Evolutionary conservation across 176 grass and related monocot species (phyloP).

Genomic region (sorghum (Sorghum bicolor)): Sorghum_bicolor_NCBIv3 NC_012874.2:4400501-4401000

Average conservation of each 20-base stretch:
- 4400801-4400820: not conserved
- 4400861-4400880: not conserved
- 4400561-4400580: not conserved
- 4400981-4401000: not conserved
- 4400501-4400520: not conserved
- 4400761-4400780: not conserved
- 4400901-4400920: not conserved
- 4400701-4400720: not conserved
- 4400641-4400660: not conserved
- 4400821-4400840: not conserved
- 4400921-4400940: not conserved
- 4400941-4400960: not conserved
- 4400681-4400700: not conserved
- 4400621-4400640: not conserved
- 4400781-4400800: not conserved
- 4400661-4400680: conserved; percentile 3
- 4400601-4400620: not conserved
- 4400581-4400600: not conserved
- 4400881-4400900: not conserved
- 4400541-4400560: not conserved
- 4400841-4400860: not conserved
- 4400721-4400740: not conserved
- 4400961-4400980: not conserved
- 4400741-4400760: not conserved
- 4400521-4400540: not conserved